Evolutionary conservation across 768 basidiomycete species (phyloP), one percentile per base, ranked within the genome.

Genomic region (Rhizopogon sp.): DNA sequence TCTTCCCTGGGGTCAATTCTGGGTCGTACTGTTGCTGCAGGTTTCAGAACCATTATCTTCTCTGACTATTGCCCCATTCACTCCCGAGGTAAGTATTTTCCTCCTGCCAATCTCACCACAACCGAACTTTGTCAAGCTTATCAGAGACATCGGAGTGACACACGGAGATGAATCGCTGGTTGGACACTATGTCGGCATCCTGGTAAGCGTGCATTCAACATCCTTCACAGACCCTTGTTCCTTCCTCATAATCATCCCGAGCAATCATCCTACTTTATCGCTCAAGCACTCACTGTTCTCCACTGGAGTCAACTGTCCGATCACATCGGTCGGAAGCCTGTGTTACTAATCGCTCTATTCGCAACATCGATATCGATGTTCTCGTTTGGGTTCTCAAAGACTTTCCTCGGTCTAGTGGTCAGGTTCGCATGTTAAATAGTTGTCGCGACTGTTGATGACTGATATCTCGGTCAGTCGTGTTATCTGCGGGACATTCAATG

Each of bases 11-110:
- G 73, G 75, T 53, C 88, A 90, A 73, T 77, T 90, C 57, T 75
- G 74, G 50, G 80, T 91, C 52, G 73, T 90, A 2, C 66, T 91
- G 58, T 72, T 88, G 58, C 72, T 90, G 41, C 87, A 88, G 66
- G 73, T 90, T 39, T 79, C 87, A 52, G 88, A 91, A 66, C 87
- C 88, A 4, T 66, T 91, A 53, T 85, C 87, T 6, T 80, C 79
- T 8, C 79, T 87, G 57, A 85, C 89, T 53, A 87, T 90, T 56
- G 81, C 81, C 46, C 88, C 88, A 0, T 90, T 89, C 62, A 78
- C 82, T 43, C 85, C 85, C 5, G 59, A 69, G 73, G 86, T 85
- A 58, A 28, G 77, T 52, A 10, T 41, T 59, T 20, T 59, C 13
- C 3, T 55, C 5, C 7, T 5, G 33, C 6, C 5, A 53, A 9